These are phyloP conservation scores for Hypoxylon sp. DNA, from an alignment of 2,329 filamentous ascomycete species.

Conservation along the genomic window DNA sequence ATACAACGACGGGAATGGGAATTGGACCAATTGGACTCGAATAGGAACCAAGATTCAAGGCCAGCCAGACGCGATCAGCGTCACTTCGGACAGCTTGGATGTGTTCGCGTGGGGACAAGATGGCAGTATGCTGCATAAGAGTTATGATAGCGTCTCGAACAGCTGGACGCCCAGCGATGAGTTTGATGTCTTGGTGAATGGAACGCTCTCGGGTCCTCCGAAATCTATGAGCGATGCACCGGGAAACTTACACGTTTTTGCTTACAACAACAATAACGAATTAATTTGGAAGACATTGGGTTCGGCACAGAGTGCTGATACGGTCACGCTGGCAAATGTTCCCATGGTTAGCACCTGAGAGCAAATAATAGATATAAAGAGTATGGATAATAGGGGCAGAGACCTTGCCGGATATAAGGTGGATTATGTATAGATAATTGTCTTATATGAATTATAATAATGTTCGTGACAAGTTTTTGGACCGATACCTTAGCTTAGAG, in stretches of 20 bases:
- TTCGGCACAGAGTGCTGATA: neutral
- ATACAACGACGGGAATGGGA: slow-evolving; percentile 16
- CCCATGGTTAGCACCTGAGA: slow-evolving; percentile 3
- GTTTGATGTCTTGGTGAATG: slow-evolving; percentile 6
- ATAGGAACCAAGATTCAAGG: slow-evolving; percentile 21
- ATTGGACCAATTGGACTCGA: slow-evolving; percentile 21
- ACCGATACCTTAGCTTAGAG: neutral
- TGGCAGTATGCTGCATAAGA: slow-evolving; percentile 22
- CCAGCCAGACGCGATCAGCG: slow-evolving; percentile 25
- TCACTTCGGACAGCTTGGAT: slow-evolving; percentile 16
- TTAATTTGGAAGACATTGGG: slow-evolving; percentile 27
- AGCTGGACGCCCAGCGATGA: slow-evolving; percentile 25
- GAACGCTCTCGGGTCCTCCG: slow-evolving; percentile 15
- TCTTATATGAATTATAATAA: neutral
- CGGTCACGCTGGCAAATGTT: slow-evolving; percentile 8
- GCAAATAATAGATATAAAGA: neutral
- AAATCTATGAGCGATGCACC: slow-evolving; percentile 22
- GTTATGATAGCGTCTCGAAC: slow-evolving; percentile 11
- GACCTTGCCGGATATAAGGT: neutral
- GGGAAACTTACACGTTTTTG: slow-evolving; percentile 22
- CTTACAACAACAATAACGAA: slow-evolving; percentile 8
- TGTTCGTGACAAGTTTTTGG: neutral
- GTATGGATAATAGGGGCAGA: neutral
- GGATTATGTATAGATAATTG: neutral
- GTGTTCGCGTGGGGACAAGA: slow-evolving; percentile 30